A percentile compares a stretch with the other conserved stretches of the same genome.
Conservation (phyloP, 176 grass and related monocot genomes). For the Alloteropsis semialata region DNA sequence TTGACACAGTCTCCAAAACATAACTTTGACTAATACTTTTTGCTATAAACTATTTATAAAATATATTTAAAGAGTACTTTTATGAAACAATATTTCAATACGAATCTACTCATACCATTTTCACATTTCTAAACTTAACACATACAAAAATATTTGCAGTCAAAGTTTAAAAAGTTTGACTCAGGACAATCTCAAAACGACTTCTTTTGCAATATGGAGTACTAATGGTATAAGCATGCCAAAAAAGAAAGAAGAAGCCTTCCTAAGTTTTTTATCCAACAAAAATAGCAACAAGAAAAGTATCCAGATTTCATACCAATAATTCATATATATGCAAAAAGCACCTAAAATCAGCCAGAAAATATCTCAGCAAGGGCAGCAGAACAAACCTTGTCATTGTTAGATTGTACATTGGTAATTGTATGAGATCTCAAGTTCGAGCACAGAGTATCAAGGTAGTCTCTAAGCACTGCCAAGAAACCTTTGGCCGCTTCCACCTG, state of each 20-base stretch:
- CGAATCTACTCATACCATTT: too few relatives aligned
- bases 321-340: neutral
- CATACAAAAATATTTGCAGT: too few relatives aligned
- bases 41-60: too few relatives aligned
- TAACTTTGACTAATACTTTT: too few relatives aligned
- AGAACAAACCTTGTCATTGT: slow-evolving; percentile 90
- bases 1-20: too few relatives aligned
- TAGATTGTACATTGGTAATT: slow-evolving; percentile 98
- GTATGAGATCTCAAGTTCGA: slow-evolving; percentile 95
- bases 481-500: slow-evolving; percentile 99
- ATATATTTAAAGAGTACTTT: too few relatives aligned
- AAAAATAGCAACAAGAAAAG: neutral
- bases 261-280: neutral
- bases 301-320: neutral
- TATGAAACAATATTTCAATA: too few relatives aligned
- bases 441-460: slow-evolving; percentile 92
- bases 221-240: slow-evolving; percentile 10
- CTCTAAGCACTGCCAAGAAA: slow-evolving; percentile 86
- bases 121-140: too few relatives aligned
- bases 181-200: too few relatives aligned
- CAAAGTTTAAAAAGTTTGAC: too few relatives aligned
- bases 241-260: neutral
- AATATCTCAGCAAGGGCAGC: neutral
- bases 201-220: too few relatives aligned
- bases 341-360: neutral